Percentiles rank a stretch among this genome's conserved stretches.
These are phyloP conservation scores for Citrus hindsii DNA, from an alignment of 345 rosid genomes.

Conservation along the genomic window DNA sequence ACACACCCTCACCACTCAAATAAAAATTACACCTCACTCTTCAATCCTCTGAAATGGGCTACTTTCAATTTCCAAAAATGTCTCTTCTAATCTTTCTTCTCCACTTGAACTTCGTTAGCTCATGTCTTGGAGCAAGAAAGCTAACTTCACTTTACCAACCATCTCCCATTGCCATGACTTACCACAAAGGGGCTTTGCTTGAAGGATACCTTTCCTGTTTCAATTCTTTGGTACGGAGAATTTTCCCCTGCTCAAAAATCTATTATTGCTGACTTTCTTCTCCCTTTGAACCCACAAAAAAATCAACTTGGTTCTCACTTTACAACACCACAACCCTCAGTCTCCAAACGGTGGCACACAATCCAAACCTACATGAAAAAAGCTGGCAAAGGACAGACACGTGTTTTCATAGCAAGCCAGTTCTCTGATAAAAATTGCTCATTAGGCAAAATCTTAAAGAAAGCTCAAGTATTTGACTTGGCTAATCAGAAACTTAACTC, in stretches of 20 bases:
- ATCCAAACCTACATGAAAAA: no score
- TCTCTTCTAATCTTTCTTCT: slow-evolving; percentile 9
- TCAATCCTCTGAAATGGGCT: slow-evolving; percentile 9
- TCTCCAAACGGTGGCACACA: no score
- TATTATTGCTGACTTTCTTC: slow-evolving; percentile 28
- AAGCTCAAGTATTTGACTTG: no score
- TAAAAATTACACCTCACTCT: neutral
- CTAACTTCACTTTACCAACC: slow-evolving; percentile 20
- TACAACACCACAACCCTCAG: no score
- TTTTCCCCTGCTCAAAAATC: slow-evolving; percentile 34
- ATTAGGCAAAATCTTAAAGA: no score
- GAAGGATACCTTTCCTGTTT: slow-evolving; percentile 28
- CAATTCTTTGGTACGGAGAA: slow-evolving; percentile 36
- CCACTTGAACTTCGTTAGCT: slow-evolving; percentile 1
- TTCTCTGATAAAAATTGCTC: no score
- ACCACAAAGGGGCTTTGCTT: slow-evolving; percentile 33
- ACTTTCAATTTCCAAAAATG: neutral
- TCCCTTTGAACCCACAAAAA: slow-evolving; percentile 14
- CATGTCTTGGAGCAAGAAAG: slow-evolving; percentile 18
- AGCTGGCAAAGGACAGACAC: no score
- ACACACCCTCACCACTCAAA: no score
- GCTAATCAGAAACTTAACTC: no score
- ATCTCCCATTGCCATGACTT: slow-evolving; percentile 12
- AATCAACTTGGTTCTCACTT: no score
- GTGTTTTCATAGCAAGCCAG: no score